Conservation (phyloP, 768 basidiomycete species). For the Mrakia frigida region DNA sequence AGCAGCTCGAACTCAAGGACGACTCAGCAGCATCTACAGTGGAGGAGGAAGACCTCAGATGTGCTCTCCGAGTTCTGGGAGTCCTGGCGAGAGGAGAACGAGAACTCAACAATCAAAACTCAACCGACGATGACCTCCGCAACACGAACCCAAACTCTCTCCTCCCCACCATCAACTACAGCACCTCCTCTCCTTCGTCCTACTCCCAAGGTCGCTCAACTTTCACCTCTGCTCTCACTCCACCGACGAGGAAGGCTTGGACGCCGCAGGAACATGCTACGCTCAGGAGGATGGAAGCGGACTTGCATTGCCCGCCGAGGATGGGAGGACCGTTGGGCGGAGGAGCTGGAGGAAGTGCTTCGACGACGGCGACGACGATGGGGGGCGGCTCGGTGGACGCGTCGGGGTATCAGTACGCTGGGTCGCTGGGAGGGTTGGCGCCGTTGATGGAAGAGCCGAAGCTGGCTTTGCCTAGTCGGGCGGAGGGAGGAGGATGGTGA, state of each 20-base stretch:
- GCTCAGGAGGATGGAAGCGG: neutral
- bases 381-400: too few species aligned
- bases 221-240: neutral
- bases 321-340: too few species aligned
- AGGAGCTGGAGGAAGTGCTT: too few species aligned
- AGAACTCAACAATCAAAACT: neutral
- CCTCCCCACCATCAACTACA: too few species aligned
- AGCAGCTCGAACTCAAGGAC: neutral
- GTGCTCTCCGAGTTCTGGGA: neutral
- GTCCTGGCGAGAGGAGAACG: neutral
- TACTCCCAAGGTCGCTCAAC: neutral
- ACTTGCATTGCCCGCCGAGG: neutral
- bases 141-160: too few species aligned
- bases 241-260: neutral
- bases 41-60: neutral
- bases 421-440: too few species aligned
- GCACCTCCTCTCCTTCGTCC: too few species aligned
- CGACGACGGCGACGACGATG: too few species aligned
- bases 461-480: too few species aligned
- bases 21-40: neutral
- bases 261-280: neutral
- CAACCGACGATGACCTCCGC: neutral
- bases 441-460: too few species aligned
- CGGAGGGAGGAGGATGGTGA: too few species aligned
- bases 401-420: too few species aligned